Evolutionary conservation across 2,329 filamentous ascomycete species (phyloP).

Genomic region (Ophiocordyceps camponoti-floridani): DNA sequence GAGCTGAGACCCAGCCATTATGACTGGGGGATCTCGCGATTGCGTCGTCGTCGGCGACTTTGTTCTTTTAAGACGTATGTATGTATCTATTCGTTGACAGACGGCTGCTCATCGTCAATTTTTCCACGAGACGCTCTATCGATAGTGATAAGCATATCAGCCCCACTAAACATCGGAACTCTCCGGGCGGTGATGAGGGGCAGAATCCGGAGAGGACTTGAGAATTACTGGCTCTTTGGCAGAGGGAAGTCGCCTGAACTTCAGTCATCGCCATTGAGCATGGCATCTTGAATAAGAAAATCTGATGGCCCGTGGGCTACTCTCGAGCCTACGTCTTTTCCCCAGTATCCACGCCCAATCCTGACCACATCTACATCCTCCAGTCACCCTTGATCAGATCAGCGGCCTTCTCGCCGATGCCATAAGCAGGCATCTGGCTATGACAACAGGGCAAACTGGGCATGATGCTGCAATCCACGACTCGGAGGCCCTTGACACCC

Average conservation of each 20-base stretch:
- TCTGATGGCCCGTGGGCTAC: too few relatives aligned
- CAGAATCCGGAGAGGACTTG: too few relatives aligned
- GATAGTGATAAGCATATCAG: background rate
- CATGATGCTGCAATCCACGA: conserved; percentile 31
- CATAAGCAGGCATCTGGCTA: conserved; percentile 32
- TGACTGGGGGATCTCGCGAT: background rate
- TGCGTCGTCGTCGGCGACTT: background rate
- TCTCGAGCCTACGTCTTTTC: too few relatives aligned
- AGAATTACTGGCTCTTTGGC: too few relatives aligned
- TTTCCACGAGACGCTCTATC: background rate
- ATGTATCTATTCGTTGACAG: background rate
- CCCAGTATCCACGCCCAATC: too few relatives aligned
- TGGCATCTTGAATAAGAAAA: too few relatives aligned
- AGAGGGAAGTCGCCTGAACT: too few relatives aligned
- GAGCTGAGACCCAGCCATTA: conserved; percentile 88
- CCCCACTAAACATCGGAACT: too few relatives aligned
- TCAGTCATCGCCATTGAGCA: too few relatives aligned
- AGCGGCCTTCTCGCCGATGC: conserved; percentile 29
- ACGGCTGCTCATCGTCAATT: too few relatives aligned
- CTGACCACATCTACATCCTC: background rate
- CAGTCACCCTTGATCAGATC: conserved; percentile 6
- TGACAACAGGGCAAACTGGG: conserved; percentile 25
- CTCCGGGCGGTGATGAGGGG: too few relatives aligned
- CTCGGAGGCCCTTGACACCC: conserved; percentile 28
- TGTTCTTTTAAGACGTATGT: background rate